These are phyloP conservation scores for Leishmania amazonensis DNA, from an alignment of 208 protist species.

Conservation along the genomic window DNA sequence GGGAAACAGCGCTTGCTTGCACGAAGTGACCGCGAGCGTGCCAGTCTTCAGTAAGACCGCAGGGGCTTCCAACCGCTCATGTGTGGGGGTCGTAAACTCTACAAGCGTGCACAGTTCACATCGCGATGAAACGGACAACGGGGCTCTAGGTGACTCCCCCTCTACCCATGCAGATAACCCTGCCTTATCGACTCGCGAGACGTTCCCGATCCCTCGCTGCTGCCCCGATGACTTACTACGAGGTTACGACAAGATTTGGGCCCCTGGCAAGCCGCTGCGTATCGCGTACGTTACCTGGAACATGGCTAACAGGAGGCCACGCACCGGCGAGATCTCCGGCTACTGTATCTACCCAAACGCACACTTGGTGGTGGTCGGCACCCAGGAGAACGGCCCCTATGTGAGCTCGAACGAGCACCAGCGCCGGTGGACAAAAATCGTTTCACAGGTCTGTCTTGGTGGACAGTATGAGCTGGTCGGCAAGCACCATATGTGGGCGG, in stretches of 20 bases:
- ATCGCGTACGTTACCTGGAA: constrained; percentile 86
- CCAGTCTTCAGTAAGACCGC: neutral
- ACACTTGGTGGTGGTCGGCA: constrained; percentile 79
- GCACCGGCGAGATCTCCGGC: constrained; percentile 49
- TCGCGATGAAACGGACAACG: constrained; percentile 38
- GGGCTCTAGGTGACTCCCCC: neutral
- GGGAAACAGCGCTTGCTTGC: neutral
- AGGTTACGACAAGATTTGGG: constrained; percentile 47
- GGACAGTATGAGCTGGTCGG: constrained; percentile 62
- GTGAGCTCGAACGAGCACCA: constrained; percentile 52
- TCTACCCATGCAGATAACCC: constrained; percentile 18
- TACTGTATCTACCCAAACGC: constrained; percentile 82
- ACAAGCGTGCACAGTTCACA: neutral
- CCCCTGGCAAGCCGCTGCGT: constrained; percentile 68
- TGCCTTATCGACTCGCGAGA: constrained; percentile 38
- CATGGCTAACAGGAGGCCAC: constrained; percentile 58
- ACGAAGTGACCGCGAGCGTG: neutral
- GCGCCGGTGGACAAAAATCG: constrained; percentile 42
- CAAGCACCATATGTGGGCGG: constrained; percentile 68
- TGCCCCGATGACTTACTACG: constrained; percentile 46
- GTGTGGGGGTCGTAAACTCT: neutral
- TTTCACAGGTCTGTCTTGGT: constrained; percentile 49
- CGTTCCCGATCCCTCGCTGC: constrained; percentile 53
- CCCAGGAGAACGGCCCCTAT: constrained; percentile 84
- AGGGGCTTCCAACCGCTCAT: neutral